phyloP scores from a whole-genome alignment of 2,329 filamentous ascomycete species.

The Ascochyta koolunga region DNA sequence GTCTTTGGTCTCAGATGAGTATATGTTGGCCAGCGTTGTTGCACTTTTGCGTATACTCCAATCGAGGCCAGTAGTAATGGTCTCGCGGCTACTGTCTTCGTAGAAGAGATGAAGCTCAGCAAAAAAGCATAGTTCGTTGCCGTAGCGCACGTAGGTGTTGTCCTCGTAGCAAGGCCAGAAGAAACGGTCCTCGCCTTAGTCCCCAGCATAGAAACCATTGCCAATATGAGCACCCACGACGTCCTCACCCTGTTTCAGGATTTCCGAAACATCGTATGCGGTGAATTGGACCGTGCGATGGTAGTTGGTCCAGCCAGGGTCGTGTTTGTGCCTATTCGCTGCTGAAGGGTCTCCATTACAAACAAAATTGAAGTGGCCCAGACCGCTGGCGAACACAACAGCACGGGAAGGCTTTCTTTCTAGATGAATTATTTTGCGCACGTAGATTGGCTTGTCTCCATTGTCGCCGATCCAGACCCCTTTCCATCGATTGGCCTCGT shows the following conservation, averaged over 20 bases:
- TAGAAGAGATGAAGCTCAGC: slow-evolving; percentile 49
- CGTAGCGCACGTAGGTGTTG: slow-evolving; percentile 45
- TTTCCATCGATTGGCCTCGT: slow-evolving; percentile 50
- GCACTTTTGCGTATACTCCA: slow-evolving; percentile 50
- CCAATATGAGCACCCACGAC: slow-evolving; percentile 47
- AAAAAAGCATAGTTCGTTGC: slow-evolving; percentile 52
- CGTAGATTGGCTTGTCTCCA: slow-evolving; percentile 50
- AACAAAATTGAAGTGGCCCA: slow-evolving; percentile 50
- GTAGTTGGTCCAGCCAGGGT: slow-evolving; percentile 51
- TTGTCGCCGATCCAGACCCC: slow-evolving; percentile 51
- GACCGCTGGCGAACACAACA: slow-evolving; percentile 48
- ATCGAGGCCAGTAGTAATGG: slow-evolving; percentile 46
- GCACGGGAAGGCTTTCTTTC: slow-evolving; percentile 40
- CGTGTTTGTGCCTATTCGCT: slow-evolving; percentile 34
- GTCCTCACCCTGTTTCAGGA: slow-evolving; percentile 42
- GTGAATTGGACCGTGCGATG: slow-evolving; percentile 52
- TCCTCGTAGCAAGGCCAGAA: slow-evolving; percentile 54
- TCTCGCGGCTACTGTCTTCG: slow-evolving; percentile 46
- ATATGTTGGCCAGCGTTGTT: slow-evolving; percentile 50
- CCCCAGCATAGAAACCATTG: slow-evolving; percentile 56
- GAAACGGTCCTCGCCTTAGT: slow-evolving; percentile 49
- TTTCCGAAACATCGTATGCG: slow-evolving; percentile 51
- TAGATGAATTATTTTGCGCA: slow-evolving; percentile 45
- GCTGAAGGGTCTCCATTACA: slow-evolving; percentile 46
- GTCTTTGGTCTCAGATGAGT: slow-evolving; percentile 51